Evolutionary conservation across 345 rosid genomes (phyloP), one percentile per base, ranked within the genome.

Genomic region (Eucalyptus regnans): DNA sequence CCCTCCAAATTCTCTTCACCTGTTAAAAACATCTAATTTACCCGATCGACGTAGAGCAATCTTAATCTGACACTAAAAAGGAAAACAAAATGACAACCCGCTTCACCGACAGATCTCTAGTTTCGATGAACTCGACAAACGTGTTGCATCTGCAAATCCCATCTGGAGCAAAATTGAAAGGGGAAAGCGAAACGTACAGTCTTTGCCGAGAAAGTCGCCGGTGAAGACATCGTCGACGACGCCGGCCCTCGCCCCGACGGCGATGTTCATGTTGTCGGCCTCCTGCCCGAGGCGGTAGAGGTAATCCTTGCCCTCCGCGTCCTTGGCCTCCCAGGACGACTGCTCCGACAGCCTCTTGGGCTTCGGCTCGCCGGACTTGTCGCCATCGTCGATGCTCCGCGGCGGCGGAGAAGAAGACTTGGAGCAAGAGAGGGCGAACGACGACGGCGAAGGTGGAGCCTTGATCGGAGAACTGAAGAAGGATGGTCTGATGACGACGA

Each of bases 241-340:
- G 86, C 99, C 99, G 43, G 94, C 90, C 89, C 95, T 91, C 71
- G 98, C 99, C 15, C 99, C 99, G 13, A 96, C 99, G 8, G 99
- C 94, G 83, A 97, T 95, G 89, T 96, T 97, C 92, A 95, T 92
- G 91, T 96, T 96, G 79, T 96, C 99, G 11, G 99, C 93, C 88
- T 96, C 99, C 11, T 93, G 93, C 9, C 99, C 99, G 22, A 97
- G 96, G 87, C 98, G 92, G 84, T 96, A 96, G 23, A 96, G 96
- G 90, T 96, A 96, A 84, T 96, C 99, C 7, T 87, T 95, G 25
- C 99, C 99, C 83, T 96, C 95, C 1, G 95, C 90, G 86, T 96
- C 97, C 91, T 95, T 95, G 12, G 96, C 93, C 90, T 97, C 98
- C 99, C 99, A 97, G 4, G 99, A 96, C 5, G 99, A 97, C 49